Percentiles rank a stretch among this genome's conserved stretches.
These are phyloP conservation scores for Lachancea fermentati DNA, from an alignment of 805 yeast genomes.

Conservation along the genomic window DNA sequence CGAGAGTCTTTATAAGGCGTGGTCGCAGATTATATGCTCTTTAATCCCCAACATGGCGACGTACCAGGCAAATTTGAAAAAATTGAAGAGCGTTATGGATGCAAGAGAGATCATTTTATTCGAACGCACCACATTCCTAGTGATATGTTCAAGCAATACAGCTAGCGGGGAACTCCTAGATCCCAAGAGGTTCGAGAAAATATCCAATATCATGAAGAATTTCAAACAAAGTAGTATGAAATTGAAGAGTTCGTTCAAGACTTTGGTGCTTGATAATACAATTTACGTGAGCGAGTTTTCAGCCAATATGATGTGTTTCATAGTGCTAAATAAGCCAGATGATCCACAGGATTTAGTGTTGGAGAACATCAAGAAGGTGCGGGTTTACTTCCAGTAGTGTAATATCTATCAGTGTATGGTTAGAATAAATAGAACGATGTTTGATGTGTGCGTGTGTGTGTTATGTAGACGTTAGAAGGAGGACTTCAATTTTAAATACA, in stretches of 20 bases:
- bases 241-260: conserved; percentile 76
- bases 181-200: conserved; percentile 91
- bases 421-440: neutral
- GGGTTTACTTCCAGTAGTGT: conserved; percentile 43
- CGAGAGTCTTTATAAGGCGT: conserved; percentile 90
- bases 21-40: conserved; percentile 95
- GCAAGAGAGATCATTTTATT: conserved; percentile 89
- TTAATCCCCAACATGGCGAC: conserved; percentile 85
- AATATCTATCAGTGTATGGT: neutral
- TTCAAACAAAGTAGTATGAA: conserved; percentile 89
- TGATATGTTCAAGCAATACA: conserved; percentile 41
- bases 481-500: conserved; percentile 7
- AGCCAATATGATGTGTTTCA: conserved; percentile 56
- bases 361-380: conserved; percentile 53
- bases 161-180: conserved; percentile 43
- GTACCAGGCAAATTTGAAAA: conserved; percentile 69
- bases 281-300: conserved; percentile 51
- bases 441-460: neutral
- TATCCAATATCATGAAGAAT: conserved; percentile 87
- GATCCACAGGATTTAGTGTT: conserved; percentile 37
- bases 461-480: conserved; percentile 1
- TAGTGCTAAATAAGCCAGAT: conserved; percentile 44
- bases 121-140: conserved; percentile 85
- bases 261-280: conserved; percentile 60
- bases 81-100: conserved; percentile 65